Evolutionary conservation across 2,329 filamentous ascomycete genomes (phyloP).

Genomic region (Hymenoscyphus fructigenus): DNA sequence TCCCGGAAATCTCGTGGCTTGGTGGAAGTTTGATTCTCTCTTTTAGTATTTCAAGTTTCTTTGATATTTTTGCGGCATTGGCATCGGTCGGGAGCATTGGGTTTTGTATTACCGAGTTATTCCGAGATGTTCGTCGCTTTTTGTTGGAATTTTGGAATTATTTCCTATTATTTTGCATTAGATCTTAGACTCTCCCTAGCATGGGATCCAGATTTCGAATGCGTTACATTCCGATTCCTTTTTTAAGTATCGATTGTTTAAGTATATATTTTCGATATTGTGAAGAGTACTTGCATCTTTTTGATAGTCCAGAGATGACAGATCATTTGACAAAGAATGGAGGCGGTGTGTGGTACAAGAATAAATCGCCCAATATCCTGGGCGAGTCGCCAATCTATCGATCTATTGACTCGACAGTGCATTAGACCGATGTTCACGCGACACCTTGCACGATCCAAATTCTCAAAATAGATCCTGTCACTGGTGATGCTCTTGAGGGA

Average conservation of each 20-base stretch:
- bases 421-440: constrained; percentile 14
- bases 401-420: constrained; percentile 5
- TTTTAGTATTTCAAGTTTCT: neutral
- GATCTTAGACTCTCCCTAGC: neutral
- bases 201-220: neutral
- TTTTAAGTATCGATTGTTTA: neutral
- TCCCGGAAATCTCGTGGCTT: neutral
- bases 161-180: neutral
- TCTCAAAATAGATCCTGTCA: constrained; percentile 12
- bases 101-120: constrained; percentile 1
- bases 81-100: neutral
- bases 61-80: neutral
- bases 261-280: neutral
- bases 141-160: neutral
- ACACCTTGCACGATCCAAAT: constrained; percentile 11
- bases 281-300: constrained; percentile 2
- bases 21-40: constrained; percentile 2
- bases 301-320: neutral
- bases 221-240: neutral
- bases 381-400: constrained; percentile 13
- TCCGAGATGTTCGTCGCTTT: neutral
- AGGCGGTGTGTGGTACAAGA: constrained; percentile 8
- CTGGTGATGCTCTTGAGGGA: constrained; percentile 3
- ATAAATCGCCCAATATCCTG: constrained; percentile 6
- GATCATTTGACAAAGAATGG: constrained; percentile 3